Percentiles rank a stretch among this genome's conserved stretches.
Evolutionary conservation across 2,329 filamentous ascomycete genomes (phyloP).

Genomic region (Periconia sp.): DNA sequence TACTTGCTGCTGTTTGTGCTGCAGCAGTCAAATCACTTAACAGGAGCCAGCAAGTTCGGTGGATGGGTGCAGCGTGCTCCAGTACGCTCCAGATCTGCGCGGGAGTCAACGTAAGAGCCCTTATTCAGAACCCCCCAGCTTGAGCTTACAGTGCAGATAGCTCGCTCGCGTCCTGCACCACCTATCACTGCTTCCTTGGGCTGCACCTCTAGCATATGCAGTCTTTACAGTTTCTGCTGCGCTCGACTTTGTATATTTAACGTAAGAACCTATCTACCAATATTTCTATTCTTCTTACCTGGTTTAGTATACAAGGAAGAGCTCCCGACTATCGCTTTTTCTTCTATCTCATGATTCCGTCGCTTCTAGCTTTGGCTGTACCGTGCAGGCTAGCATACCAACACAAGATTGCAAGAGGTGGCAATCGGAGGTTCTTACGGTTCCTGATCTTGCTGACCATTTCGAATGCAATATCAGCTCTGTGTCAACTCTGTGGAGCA

Average conservation of each 20-base stretch:
- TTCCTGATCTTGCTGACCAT: background rate
- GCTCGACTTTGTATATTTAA: background rate
- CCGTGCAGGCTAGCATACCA: conserved; percentile 9
- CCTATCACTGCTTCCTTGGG: background rate
- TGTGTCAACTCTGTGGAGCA: background rate
- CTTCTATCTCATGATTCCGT: conserved; percentile 2
- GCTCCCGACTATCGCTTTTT: conserved; percentile 7
- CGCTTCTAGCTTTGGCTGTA: conserved; percentile 7
- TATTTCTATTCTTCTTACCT: background rate
- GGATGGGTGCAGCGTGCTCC: background rate
- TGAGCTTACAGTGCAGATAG: background rate
- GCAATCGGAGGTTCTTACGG: conserved; percentile 2
- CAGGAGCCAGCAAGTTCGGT: background rate
- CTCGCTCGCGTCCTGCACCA: background rate
- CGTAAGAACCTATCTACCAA: no score
- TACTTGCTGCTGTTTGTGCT: background rate
- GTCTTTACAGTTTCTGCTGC: background rate
- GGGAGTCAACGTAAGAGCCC: background rate
- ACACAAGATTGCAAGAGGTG: conserved; percentile 12
- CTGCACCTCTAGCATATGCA: background rate
- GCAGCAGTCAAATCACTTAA: background rate
- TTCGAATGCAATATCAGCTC: background rate
- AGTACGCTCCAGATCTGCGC: background rate
- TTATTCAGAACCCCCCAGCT: background rate
- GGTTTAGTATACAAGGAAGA: background rate